Base-by-base conservation (phyloP, 1,284 basidiomycete species). In the Fomes fomentarius region DNA sequence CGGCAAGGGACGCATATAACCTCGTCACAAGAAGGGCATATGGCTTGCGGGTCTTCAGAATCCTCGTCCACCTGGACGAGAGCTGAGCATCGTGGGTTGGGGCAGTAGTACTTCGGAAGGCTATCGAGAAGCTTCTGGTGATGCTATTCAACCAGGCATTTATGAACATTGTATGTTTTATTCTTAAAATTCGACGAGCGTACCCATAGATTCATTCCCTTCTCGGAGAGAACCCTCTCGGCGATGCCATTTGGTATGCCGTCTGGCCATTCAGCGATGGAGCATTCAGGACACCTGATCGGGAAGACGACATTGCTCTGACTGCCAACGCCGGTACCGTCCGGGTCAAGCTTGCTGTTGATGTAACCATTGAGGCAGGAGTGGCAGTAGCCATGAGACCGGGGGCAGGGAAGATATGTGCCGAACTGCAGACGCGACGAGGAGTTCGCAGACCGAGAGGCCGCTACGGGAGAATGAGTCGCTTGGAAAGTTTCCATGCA, bases 281-380 rank as follows among this genome's bases (percentile, higher is more conserved):
- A 59, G 49, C 75, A 77, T 52, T 73, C 75, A 1, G 75, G 75
- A 52, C 75, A 77, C 15, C 64, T 61, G 34, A 77, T 71, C 1
- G 75, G 75, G 47, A 77, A 77, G 1, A 75, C 72, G 9, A 69
- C 57, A 4, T 62, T 56, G 39, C 63, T 63, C 2, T 63, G 57
- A 50, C 60, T 70, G 8, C 64, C 69, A 17, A 47, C 55, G 1
- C 72, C 70, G 10, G 60, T 63, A 9, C 66, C 74, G 19, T 71
- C 67, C 0, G 74, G 73, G 52, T 74, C 73, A 4, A 77, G 54
- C 55, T 74, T 75, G 41, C 58, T 69, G 38, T 63, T 61, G 47
- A 77, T 74, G 55, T 77, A 75, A 2, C 55, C 59, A 19, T 63
- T 60, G 9, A 77, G 57, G 48, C 74, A 77, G 2, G 62, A 68